A percentile compares a stretch with the other conserved stretches of the same genome.
Evolutionary conservation across 495 filamentous ascomycete species (phyloP).

Genomic region (Daldinia childiae): DNA sequence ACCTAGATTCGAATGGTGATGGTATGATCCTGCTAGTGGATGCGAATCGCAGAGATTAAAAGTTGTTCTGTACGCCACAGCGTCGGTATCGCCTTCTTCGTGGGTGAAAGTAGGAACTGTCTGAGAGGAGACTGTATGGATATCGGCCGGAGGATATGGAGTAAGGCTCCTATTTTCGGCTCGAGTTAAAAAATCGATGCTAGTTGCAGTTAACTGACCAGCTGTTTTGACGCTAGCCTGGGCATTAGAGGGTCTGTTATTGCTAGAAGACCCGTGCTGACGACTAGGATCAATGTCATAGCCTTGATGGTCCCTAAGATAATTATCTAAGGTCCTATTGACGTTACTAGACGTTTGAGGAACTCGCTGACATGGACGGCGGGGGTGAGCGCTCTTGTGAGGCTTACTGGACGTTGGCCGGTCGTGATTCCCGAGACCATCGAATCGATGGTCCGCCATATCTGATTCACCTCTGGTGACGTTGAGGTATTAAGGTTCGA

Average conservation of each 20-base stretch:
- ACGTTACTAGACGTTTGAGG: background rate
- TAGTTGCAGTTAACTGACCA: background rate
- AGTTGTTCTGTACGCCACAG: background rate
- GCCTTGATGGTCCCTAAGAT: background rate
- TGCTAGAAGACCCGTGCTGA: too few species aligned
- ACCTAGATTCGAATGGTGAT: background rate
- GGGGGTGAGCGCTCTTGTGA: background rate
- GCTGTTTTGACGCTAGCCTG: background rate
- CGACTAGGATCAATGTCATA: background rate
- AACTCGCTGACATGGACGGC: background rate
- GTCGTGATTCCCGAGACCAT: too few species aligned
- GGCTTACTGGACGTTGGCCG: background rate
- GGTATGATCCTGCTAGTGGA: background rate
- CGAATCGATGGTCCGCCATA: background rate
- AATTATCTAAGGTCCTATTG: background rate
- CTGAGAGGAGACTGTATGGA: background rate
- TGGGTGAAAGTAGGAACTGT: background rate
- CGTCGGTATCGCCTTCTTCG: background rate
- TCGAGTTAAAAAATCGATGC: background rate
- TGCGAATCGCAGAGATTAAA: background rate
- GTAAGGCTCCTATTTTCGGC: background rate
- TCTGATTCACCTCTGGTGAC: background rate
- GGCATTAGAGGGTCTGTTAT: background rate
- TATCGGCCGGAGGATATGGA: background rate
- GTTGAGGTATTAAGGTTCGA: background rate